Evolutionary conservation across 768 basidiomycete genomes (phyloP), one percentile per base, ranked within the genome.

Genomic region (Russula emetica): DNA sequence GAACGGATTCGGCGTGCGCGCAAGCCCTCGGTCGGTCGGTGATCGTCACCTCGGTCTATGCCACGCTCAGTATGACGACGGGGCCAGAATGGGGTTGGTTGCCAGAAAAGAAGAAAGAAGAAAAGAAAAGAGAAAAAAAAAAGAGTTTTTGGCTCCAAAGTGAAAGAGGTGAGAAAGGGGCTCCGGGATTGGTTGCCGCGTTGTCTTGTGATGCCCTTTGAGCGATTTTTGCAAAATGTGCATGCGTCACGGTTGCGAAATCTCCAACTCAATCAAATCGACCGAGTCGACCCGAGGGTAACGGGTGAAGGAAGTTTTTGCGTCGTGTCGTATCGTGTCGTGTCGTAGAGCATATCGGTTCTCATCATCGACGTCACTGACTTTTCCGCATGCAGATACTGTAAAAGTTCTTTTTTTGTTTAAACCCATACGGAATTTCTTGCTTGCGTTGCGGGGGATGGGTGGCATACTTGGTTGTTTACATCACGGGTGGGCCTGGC

Each of bases 291-390:
- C 47, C 54, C 30, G 28, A 36, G 20, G 55, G 24, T 47, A 22
- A 13, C 45, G 45, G 45, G 45, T 47, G 10, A n/a, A 32, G 32
- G 5, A 38, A 45, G 44, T 9, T 42, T 42, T 45, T 38, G 16
- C 16, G 36, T 40, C 13, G 13, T 36, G 36, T 36, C 36, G 36
- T 36, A 36, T 36, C 11, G 16, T 38, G 36, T 40, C 13, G 13
- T 36, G 36, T 36, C 36, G 36, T 36, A 36, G 9, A 45, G 45
- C 45, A 11, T 45, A 47, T 47, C n/a, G 45, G 3, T 40, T 40
- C 38, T n/a, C 44, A 28, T 42, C 42, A 22, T 47, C 52, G 58
- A 64, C 63, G 63, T 64, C 63, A 64, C 61, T 24, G 1, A 22
- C 45, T 22, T 40, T 36, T n/a, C 45, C 45, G 45, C 20, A 47